Base-by-base conservation (phyloP, 176 grass and related monocot genomes). In the Cenchrus purpureus region DNA sequence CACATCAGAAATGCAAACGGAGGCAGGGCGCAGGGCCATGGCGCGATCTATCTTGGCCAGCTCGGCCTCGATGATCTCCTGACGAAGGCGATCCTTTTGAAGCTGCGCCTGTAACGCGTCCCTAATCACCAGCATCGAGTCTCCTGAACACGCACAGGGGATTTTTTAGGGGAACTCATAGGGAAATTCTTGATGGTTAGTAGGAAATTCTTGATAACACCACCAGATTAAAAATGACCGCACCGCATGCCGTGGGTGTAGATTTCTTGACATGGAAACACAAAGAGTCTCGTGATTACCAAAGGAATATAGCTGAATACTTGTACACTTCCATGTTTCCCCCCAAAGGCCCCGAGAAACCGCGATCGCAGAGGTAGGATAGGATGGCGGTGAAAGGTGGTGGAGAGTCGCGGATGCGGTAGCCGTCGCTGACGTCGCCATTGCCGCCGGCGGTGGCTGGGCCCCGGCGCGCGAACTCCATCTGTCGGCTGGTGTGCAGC, bases 321-420 rank as follows among this genome's bases (percentile, higher is more conserved):
- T 34, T 3, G 3, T 34, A 34, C 34, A 34, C 34, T 34, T 34
- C 34, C 34, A 34, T 34, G 34, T 34, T 34, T 34, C 34, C 34
- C 3, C 34, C 34, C 3, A 34, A 25, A 25, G 22, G 22, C 22
- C 22, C 22, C 22, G 22, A 34, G 1, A 34, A 34, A 34, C 34
- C 34, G 34, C 34, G 34, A 34, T 34, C 34, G 44, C 44, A 46
- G 44, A 46, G 12, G 11, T 25, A 25, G 22, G 22, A 25, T 52
- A 52, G 11, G 12, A 12, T 12, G 11, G 50, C 50, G 50, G 52
- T 4, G 14, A 19, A 68, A 10, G 16, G 32, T 17, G 34, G 34
- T 48, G 85, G 58, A 80, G 68, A 20, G 59, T 74, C 65, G 5
- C 8, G 28, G 55, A 68, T 59, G 74, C 25, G 74, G 74, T 65